phyloP scores from a whole-genome alignment of 1,284 basidiomycete species.

The Naganishia cerealis region DNA sequence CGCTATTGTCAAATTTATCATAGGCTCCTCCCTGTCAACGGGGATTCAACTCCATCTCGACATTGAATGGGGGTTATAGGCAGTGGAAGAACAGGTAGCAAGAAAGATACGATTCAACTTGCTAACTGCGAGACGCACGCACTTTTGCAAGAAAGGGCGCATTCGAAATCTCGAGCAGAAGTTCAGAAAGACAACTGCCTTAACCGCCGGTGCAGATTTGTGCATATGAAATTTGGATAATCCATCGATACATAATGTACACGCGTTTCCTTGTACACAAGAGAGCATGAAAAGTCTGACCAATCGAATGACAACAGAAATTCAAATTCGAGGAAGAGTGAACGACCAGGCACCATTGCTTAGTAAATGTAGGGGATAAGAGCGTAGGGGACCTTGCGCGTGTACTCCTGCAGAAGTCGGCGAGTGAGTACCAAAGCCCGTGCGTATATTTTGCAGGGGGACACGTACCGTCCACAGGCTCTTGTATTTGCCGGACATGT shows the following conservation, averaged over 20 bases:
- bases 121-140: too few species aligned
- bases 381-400: conserved; percentile 32
- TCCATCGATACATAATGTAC: conserved; percentile 10
- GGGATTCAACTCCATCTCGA: too few species aligned
- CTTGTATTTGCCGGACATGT: conserved; percentile 33
- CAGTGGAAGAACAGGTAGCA: too few species aligned
- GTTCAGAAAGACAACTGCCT: not conserved
- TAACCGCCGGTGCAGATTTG: not conserved
- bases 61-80: too few species aligned
- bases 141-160: too few species aligned
- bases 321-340: not conserved
- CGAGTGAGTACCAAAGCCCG: not conserved
- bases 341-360: not conserved
- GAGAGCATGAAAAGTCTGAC: not conserved
- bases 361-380: conserved; percentile 36
- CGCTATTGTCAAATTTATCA: too few species aligned
- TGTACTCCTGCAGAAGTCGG: conserved; percentile 24
- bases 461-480: conserved; percentile 29
- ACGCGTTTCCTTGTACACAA: not conserved
- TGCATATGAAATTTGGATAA: not conserved
- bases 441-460: not conserved
- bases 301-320: not conserved
- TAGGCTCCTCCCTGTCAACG: too few species aligned
- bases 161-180: too few species aligned
- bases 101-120: too few species aligned